A percentile compares a stretch with the other conserved stretches of the same genome.
Conservation (phyloP, 495 filamentous ascomycete species). For the Tuber umbilicatum region DNA sequence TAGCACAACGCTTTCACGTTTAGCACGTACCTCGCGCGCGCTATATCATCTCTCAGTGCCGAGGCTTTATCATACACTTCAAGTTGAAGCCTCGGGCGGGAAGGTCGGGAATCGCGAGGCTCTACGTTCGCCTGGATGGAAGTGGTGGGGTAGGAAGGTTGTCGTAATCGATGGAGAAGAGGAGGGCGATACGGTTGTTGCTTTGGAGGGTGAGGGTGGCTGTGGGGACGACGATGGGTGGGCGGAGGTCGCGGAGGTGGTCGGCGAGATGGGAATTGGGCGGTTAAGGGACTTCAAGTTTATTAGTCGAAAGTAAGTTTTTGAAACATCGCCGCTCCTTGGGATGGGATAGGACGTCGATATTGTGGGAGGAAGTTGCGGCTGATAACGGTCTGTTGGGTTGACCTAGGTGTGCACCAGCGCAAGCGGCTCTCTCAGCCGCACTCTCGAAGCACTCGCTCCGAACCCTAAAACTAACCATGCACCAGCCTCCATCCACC, state of each 20-base stretch:
- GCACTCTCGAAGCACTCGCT: background rate
- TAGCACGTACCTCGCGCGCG: background rate
- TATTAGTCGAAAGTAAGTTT: background rate
- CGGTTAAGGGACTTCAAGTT: background rate
- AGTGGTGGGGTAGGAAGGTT: background rate
- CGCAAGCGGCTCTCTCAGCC: background rate
- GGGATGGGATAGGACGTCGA: background rate
- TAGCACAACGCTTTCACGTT: background rate
- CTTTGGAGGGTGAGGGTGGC: background rate
- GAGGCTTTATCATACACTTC: background rate
- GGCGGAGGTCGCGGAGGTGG: background rate
- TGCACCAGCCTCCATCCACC: background rate
- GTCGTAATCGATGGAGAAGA: background rate
- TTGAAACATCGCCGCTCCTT: background rate
- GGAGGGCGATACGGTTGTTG: background rate
- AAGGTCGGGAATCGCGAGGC: slow-evolving; percentile 2
- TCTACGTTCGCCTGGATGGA: background rate
- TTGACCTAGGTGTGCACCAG: background rate
- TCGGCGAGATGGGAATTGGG: background rate
- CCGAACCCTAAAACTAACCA: background rate
- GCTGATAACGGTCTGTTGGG: background rate
- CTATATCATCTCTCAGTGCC: background rate
- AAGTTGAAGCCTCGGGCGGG: background rate
- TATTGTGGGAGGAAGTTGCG: background rate
- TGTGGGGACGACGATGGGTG: background rate